Evolutionary conservation across 164 flowering plant species (phyloP).

Genomic region (Vitis cinerea): DNA sequence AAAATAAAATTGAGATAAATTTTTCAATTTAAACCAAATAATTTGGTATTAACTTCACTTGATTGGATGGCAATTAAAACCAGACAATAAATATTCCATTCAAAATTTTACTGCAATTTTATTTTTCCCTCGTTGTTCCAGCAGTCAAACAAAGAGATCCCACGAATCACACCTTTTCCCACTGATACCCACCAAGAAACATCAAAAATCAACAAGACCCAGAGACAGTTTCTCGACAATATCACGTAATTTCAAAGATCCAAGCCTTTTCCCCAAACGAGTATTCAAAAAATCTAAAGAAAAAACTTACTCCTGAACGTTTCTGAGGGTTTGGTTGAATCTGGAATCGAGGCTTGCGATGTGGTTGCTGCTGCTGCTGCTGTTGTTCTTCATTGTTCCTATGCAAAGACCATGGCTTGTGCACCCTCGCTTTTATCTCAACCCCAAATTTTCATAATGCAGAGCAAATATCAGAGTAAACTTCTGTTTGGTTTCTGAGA

Average conservation of each 20-base stretch:
- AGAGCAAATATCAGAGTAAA: too few relatives aligned
- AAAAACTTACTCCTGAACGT: constrained; percentile 69
- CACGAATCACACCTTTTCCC: background rate
- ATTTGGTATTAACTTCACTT: background rate
- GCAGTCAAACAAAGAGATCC: constrained; percentile 5
- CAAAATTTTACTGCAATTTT: background rate
- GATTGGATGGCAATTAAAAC: background rate
- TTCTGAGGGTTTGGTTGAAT: constrained; percentile 81
- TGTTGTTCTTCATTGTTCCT: constrained; percentile 28
- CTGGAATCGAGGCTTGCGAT: constrained; percentile 54
- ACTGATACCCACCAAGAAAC: background rate
- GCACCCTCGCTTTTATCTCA: too few relatives aligned
- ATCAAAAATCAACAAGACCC: constrained; percentile 6
- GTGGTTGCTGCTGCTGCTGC: constrained; percentile 18
- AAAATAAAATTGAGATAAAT: background rate
- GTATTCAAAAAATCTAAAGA: constrained; percentile 6
- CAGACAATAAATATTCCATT: background rate
- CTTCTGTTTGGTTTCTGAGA: constrained; percentile 4
- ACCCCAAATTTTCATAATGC: too few relatives aligned
- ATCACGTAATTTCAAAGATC: background rate
- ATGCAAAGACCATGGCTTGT: constrained; percentile 9
- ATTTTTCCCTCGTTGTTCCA: background rate
- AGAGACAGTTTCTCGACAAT: background rate
- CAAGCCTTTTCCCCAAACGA: background rate
- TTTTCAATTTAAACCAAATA: background rate